These are phyloP conservation scores for Xylariomycetidae sp. DNA, from an alignment of 2,329 filamentous ascomycete species.

Conservation along the genomic window DNA sequence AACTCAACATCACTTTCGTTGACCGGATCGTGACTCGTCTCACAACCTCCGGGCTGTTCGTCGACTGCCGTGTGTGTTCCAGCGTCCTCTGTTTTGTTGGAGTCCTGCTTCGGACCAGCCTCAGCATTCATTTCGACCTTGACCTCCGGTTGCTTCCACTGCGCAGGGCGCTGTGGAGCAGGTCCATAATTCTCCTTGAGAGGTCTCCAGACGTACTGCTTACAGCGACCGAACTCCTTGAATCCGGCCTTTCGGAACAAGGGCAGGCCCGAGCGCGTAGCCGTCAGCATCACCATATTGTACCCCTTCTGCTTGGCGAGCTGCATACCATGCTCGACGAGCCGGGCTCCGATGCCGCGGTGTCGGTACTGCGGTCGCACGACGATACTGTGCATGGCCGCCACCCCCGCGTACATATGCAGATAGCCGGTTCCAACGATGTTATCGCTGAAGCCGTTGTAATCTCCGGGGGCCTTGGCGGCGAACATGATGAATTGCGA, in stretches of 20 bases:
- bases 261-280: neutral
- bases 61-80: too few relatives aligned
- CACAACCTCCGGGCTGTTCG: too few relatives aligned
- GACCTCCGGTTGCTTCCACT: too few relatives aligned
- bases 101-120: too few relatives aligned
- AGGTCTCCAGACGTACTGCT: conserved; percentile 3
- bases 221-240: conserved; percentile 8
- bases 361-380: conserved; percentile 5
- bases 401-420: conserved; percentile 9
- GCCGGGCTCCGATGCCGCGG: conserved; percentile 3
- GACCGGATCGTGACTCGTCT: too few relatives aligned
- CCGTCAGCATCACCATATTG: conserved; percentile 7
- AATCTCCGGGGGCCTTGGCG: neutral
- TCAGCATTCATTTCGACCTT: too few relatives aligned
- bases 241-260: conserved; percentile 7
- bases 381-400: conserved; percentile 10
- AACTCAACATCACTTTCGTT: too few relatives aligned
- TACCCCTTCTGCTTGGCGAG: conserved; percentile 6
- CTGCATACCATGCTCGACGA: conserved; percentile 4
- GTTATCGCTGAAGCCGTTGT: neutral
- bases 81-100: too few relatives aligned
- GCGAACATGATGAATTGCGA: conserved; percentile 13
- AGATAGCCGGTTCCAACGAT: conserved; percentile 7
- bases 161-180: too few relatives aligned
- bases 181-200: too few relatives aligned